These are phyloP conservation scores for Cryptosporidium tyzzeri DNA, from an alignment of 169 alveolate genomes.

Conservation along the genomic window DNA sequence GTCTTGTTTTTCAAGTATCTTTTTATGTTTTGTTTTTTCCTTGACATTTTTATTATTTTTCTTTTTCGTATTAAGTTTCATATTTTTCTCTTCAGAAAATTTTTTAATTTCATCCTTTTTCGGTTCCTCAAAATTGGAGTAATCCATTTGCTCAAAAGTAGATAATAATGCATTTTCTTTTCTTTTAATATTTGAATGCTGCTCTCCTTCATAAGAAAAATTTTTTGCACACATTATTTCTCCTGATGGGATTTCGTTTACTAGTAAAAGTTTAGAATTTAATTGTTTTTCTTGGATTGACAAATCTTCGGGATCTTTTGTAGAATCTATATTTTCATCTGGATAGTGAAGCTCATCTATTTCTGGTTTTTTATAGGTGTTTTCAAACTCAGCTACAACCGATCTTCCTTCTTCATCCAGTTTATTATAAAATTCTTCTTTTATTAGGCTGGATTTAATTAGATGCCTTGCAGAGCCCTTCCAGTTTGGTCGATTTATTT, in stretches of 20 bases:
- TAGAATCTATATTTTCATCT: neutral
- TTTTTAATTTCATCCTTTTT: neutral
- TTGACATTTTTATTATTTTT: neutral
- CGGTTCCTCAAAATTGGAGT: constrained; percentile 15
- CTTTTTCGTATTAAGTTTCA: neutral
- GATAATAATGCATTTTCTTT: neutral
- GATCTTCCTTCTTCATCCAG: constrained; percentile 71
- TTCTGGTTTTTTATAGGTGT: neutral
- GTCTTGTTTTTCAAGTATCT: neutral
- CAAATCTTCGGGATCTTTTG: constrained; percentile 34
- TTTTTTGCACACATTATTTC: neutral
- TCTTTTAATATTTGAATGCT: neutral
- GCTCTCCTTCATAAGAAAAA: constrained; percentile 46
- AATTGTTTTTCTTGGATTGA: constrained; percentile 35
- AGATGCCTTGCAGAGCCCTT: constrained; percentile 45
- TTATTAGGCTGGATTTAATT: neutral
- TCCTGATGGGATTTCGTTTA: constrained; percentile 50
- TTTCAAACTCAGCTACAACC: neutral
- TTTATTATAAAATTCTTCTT: constrained; percentile 15
- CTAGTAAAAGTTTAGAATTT: constrained; percentile 11
- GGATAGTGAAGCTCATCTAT: neutral
- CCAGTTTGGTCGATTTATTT: constrained; percentile 53
- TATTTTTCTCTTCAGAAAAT: neutral
- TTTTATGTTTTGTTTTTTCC: neutral
- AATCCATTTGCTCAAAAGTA: constrained; percentile 11